Base-by-base conservation (phyloP, 139 green algal species). In the Chlamydomonas incerta region DNA sequence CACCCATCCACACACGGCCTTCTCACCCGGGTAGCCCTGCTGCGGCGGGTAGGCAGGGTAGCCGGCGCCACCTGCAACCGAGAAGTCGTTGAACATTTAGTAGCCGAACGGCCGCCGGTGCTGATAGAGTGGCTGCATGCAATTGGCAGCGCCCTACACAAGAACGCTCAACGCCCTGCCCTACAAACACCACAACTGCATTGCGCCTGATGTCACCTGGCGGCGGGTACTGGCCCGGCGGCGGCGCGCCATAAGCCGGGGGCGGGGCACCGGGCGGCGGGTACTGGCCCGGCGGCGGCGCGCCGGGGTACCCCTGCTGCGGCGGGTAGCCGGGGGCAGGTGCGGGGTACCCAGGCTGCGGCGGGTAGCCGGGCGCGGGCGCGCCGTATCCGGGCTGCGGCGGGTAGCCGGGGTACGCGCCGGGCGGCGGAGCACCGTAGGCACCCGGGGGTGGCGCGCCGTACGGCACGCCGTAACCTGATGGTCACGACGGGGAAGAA, bases 151-250 rank as follows among this genome's bases (percentile, higher is more conserved):
- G n/a, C n/a, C n/a, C n/a, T n/a, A n/a, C n/a, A n/a, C n/a, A n/a
- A n/a, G n/a, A n/a, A n/a, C n/a, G n/a, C n/a, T n/a, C n/a, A n/a
- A n/a, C n/a, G n/a, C n/a, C n/a, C n/a, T n/a, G n/a, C n/a, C n/a
- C n/a, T n/a, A n/a, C n/a, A 41, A 24, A 41, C 33, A 73, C 31
- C 20, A 23, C 67, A 37, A 23, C 67, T 1, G 67, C 29, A 73
- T 18, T n/a, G 37, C 67, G 28, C 9, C 67, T 11, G 8, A 13
- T 8, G 6, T 50, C 8, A 62, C 55, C 33, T 35, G 33, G 34
- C 35, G 69, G 33, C 37, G 76, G 63, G 62, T 74, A 74, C 63
- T 72, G 33, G 4, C 67, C 67, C 31, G 67, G 67, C 67, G 62
- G 62, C 62, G 67, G 67, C 17, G 67, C 67, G 31, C 67, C 67